Evolutionary conservation across 495 filamentous ascomycete genomes (phyloP).

Genomic region (Beverwykella pulmonaria): DNA sequence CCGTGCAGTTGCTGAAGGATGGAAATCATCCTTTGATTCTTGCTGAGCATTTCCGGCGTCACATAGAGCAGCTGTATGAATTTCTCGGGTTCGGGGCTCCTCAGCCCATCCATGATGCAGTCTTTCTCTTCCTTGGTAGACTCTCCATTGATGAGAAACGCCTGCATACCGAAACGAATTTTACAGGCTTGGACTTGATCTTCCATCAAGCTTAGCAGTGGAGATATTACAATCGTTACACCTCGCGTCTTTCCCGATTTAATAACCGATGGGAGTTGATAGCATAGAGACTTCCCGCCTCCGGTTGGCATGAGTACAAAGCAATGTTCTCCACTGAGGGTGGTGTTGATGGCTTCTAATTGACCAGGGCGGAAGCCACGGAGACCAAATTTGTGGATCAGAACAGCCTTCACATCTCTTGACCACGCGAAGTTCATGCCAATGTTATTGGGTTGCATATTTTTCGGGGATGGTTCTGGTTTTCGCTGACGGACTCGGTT

Average conservation of each 20-base stretch:
- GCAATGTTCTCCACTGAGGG: conserved; percentile 79
- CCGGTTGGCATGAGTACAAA: conserved; percentile 98
- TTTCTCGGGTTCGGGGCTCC: conserved; percentile 64
- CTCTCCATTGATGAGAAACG: conserved; percentile 78
- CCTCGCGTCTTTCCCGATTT: conserved; percentile 76
- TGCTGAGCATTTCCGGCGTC: conserved; percentile 94
- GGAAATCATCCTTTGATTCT: conserved; percentile 64
- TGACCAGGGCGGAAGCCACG: conserved; percentile 88
- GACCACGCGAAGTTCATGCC: conserved; percentile 73
- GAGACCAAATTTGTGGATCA: conserved; percentile 81
- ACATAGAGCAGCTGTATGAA: conserved; percentile 85
- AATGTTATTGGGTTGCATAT: conserved; percentile 35
- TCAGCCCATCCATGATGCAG: conserved; percentile 62
- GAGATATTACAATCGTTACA: conserved; percentile 92
- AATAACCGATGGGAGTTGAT: conserved; percentile 90
- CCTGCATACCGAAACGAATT: conserved; percentile 70
- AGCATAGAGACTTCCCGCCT: conserved; percentile 95
- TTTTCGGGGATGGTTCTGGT: conserved; percentile 26
- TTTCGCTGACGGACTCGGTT: conserved; percentile 36
- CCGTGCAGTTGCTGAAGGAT: conserved; percentile 64
- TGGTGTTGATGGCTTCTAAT: conserved; percentile 93
- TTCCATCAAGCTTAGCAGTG: conserved; percentile 91
- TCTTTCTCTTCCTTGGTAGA: conserved; percentile 57
- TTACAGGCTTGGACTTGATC: conserved; percentile 86
- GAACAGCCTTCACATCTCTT: conserved; percentile 72